A percentile compares a stretch with the other conserved stretches of the same genome.
These are phyloP conservation scores for Coelastrella sp. DNA, from an alignment of 139 green algal species.

Conservation along the genomic window DNA sequence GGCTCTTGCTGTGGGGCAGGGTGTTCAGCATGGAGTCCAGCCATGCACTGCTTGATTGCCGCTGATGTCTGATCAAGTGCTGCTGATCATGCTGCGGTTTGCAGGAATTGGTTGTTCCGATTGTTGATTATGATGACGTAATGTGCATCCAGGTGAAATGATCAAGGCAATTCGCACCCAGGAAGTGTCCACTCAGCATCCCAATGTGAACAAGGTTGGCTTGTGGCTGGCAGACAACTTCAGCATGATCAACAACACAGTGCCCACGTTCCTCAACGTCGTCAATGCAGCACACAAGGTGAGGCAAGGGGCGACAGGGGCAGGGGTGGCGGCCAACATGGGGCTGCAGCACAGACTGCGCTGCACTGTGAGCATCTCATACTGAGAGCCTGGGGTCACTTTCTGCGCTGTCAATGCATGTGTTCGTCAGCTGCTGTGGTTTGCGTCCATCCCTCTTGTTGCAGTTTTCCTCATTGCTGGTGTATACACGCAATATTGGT, in stretches of 20 bases:
- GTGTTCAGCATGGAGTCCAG: too few species aligned
- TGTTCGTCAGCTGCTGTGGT: background rate
- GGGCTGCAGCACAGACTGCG: too few species aligned
- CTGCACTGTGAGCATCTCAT: too few species aligned
- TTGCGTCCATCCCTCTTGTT: background rate
- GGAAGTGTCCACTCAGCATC: background rate
- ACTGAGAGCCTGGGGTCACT: too few species aligned
- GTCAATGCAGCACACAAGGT: constrained; percentile 81
- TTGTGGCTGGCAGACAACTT: constrained; percentile 88
- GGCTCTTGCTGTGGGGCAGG: background rate
- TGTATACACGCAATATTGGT: background rate
- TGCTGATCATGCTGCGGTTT: too few species aligned
- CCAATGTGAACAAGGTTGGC: constrained; percentile 20
- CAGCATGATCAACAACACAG: constrained; percentile 64
- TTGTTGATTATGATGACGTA: too few species aligned
- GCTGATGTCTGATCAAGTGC: too few species aligned
- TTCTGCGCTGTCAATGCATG: background rate
- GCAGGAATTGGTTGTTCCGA: too few species aligned
- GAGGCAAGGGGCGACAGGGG: too few species aligned
- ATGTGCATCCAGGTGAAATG: constrained; percentile 27
- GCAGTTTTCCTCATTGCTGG: background rate
- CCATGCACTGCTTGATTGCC: too few species aligned
- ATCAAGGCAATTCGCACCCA: constrained; percentile 44
- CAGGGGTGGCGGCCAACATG: too few species aligned
- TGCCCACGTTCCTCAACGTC: constrained; percentile 85